Base-by-base conservation (phyloP, 495 filamentous ascomycete species). In the Aspergillus steynii region DNA sequence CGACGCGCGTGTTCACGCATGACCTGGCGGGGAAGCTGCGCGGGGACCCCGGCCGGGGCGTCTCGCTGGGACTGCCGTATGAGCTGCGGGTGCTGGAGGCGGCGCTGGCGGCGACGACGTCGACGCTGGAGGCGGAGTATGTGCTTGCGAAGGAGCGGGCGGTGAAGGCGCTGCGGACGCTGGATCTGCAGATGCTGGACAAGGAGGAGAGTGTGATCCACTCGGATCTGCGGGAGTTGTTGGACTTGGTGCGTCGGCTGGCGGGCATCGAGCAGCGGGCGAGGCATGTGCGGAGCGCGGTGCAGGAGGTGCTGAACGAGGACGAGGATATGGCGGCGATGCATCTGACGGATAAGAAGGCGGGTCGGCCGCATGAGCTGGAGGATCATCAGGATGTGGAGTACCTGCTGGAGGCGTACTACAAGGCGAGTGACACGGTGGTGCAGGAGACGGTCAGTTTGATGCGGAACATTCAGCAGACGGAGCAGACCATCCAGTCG, bases 81-180 rank as follows among this genome's bases (percentile, higher is more conserved):
- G 88, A 91, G 62, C 86, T 90, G 67, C 80, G 91, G 9, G 90
- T 91, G 2, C 77, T 95, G 15, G 91, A 96, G 76, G 87, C 91
- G 2, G 91, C 93, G 9, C 77, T 96, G 46, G 87, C 92, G 58
- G 89, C 87, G 27, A 90, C 68, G 1, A 72, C 68, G 28, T 70
- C 72, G 0, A 63, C 62, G 2, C 66, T 75, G 1, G 69, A 73
- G 56, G 72, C 72, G 0, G 71, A 75, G 53, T 68, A 69, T 47
- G 29, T 66, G 2, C 50, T 75, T 5, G 55, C 66, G 6, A 48
- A 64, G 9, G 28, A 56, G 1, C 55, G 72, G 26, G 65, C 68
- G 9, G 49, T 59, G 29, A 48, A 66, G 5, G 59, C 61, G 14
- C 55, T 75, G 6, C 56, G 51, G 37, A 42, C 37, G 37, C 37